Conservation (phyloP, 2,329 filamentous ascomycete genomes). For the Westerdykella sp. region DNA sequence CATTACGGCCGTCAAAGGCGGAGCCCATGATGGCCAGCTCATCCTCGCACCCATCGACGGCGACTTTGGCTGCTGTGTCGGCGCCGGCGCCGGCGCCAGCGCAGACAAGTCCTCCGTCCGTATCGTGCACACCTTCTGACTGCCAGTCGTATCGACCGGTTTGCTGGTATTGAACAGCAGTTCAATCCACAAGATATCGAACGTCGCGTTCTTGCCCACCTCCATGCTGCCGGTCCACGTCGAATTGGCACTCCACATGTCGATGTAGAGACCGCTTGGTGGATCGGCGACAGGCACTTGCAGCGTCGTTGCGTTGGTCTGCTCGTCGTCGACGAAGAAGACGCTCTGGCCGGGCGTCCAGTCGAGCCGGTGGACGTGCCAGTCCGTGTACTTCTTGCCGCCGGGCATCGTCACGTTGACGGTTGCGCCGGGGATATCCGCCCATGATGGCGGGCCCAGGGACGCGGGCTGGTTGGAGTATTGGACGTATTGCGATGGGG, state of each 20-base stretch:
- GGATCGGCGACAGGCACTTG: constrained; percentile 2
- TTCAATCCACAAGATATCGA: constrained; percentile 11
- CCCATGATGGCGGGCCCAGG: constrained; percentile 2
- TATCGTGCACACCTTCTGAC: too few relatives aligned
- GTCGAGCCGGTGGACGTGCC: constrained; percentile 11
- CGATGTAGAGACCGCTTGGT: constrained; percentile 8
- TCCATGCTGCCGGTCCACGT: constrained; percentile 7
- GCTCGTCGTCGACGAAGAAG: constrained; percentile 9
- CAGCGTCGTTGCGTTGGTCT: constrained; percentile 3
- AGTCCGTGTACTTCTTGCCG: constrained; percentile 1
- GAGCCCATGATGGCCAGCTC: too few relatives aligned
- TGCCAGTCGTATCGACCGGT: too few relatives aligned
- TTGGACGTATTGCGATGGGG: constrained; percentile 1
- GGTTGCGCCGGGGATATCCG: constrained; percentile 5
- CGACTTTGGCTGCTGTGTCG: too few relatives aligned
- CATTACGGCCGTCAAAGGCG: too few relatives aligned
- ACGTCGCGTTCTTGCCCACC: constrained; percentile 4
- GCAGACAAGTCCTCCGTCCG: too few relatives aligned
- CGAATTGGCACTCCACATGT: constrained; percentile 11
- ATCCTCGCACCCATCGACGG: too few relatives aligned
- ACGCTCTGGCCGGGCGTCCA: constrained; percentile 6
- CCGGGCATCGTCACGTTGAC: constrained; percentile 7
- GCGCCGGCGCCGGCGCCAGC: too few relatives aligned
- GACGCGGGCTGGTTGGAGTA: constrained; percentile 10
- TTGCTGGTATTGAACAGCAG: constrained; percentile 8